Percentiles rank a stretch among this genome's conserved stretches.
These are phyloP conservation scores for Funneliformis mosseae DNA, from an alignment of 192 early-diverging fungal species.

Conservation along the genomic window DNA sequence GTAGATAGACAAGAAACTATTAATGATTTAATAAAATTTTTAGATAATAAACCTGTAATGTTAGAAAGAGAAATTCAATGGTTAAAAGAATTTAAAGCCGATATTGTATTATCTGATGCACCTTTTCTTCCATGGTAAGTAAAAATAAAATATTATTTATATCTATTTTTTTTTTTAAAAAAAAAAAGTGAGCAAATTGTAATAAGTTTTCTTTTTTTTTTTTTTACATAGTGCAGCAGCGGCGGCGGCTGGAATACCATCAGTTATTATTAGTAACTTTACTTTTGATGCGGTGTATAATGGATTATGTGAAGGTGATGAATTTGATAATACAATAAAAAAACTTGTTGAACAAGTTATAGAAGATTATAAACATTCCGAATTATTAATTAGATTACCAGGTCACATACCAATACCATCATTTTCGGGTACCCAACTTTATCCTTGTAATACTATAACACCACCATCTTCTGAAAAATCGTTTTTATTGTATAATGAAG, in stretches of 20 bases:
- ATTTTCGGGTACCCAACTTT: conserved; percentile 46
- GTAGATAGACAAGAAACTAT: conserved; percentile 62
- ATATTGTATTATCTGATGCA: conserved; percentile 60
- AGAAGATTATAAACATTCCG: conserved; percentile 54
- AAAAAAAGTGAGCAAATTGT: not conserved
- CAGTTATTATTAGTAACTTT: conserved; percentile 61
- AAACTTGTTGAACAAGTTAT: conserved; percentile 45
- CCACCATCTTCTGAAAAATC: not conserved
- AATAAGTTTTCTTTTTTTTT: not conserved
- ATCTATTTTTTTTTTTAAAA: not conserved
- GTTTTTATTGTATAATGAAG: not conserved
- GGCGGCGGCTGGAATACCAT: conserved; percentile 49
- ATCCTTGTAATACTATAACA: conserved; percentile 4
- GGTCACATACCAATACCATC: conserved; percentile 62
- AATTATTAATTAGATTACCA: conserved; percentile 53
- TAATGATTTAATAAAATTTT: conserved; percentile 48
- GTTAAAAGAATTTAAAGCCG: conserved; percentile 52
- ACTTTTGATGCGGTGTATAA: conserved; percentile 64
- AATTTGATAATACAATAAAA: conserved; percentile 47
- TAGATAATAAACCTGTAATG: conserved; percentile 44
- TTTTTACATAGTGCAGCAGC: conserved; percentile 52
- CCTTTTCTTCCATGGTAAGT: conserved; percentile 60
- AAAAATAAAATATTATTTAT: not conserved
- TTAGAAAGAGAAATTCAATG: conserved; percentile 52
- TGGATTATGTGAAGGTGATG: conserved; percentile 57